Evolutionary conservation across 1,139 yeast species (phyloP).

Genomic region (Hanseniaspora gamundiae): DNA sequence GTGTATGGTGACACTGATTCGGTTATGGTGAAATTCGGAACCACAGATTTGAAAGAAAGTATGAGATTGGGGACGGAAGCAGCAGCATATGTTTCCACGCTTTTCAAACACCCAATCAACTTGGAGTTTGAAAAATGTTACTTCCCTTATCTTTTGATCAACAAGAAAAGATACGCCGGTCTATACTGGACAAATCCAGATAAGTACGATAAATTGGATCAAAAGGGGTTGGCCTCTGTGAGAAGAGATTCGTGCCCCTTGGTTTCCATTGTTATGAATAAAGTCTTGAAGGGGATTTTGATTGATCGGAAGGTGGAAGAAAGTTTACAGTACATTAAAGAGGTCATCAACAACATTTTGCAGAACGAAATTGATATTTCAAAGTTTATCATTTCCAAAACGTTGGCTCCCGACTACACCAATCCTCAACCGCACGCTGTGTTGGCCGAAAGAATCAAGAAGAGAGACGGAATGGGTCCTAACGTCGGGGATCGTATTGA

Average conservation of each 20-base stretch:
- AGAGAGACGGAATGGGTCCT: conserved; percentile 96
- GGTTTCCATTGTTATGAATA: conserved; percentile 89
- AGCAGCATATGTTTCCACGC: conserved; percentile 70
- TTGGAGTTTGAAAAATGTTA: conserved; percentile 95
- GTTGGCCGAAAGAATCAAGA: conserved; percentile 88
- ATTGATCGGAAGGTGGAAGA: conserved; percentile 84
- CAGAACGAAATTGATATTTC: conserved; percentile 90
- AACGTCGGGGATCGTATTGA: conserved; percentile 97
- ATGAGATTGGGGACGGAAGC: conserved; percentile 94
- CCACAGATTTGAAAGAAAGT: conserved; percentile 65
- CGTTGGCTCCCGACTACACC: conserved; percentile 83
- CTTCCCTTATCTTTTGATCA: conserved; percentile 84
- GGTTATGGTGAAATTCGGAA: conserved; percentile 96
- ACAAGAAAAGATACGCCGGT: conserved; percentile 96
- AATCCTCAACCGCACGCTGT: conserved; percentile 97
- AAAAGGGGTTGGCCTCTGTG: conserved; percentile 96
- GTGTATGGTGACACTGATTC: conserved; percentile 99
- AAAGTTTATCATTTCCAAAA: conserved; percentile 87
- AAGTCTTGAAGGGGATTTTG: conserved; percentile 71
- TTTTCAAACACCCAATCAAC: conserved; percentile 77
- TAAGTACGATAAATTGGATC: conserved; percentile 91
- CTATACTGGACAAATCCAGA: conserved; percentile 88
- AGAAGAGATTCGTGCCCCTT: conserved; percentile 94
- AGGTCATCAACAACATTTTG: conserved; percentile 77
- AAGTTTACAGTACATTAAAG: conserved; percentile 76